phyloP scores from a whole-genome alignment of 108 stramenopile genomes.

The Craspedostauros australis region DNA sequence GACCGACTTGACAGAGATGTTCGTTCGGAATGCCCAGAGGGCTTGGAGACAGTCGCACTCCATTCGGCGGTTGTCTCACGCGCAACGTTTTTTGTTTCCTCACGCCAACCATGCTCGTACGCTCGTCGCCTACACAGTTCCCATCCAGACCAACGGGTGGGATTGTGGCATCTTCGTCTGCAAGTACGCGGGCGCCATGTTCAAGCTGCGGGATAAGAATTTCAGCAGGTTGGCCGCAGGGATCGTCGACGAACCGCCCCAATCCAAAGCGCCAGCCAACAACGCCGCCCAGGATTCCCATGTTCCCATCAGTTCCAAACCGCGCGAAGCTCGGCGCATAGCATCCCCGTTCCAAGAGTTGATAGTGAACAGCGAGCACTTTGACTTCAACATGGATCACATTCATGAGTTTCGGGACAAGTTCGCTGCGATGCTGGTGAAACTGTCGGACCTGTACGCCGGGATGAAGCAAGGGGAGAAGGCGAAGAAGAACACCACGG shows the following conservation, averaged over 20 bases:
- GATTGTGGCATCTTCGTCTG: constrained; percentile 92
- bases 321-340: background rate
- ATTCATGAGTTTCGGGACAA: constrained; percentile 63
- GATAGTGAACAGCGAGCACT: constrained; percentile 44
- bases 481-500: too few relatives aligned
- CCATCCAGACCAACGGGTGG: constrained; percentile 74
- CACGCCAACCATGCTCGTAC: constrained; percentile 4
- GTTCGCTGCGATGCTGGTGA: constrained; percentile 43
- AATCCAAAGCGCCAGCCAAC: constrained; percentile 4
- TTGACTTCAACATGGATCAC: constrained; percentile 59
- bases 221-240: constrained; percentile 30
- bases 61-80: background rate
- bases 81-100: background rate
- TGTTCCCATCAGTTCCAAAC: background rate
- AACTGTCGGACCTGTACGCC: constrained; percentile 32
- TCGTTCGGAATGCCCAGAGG: too few relatives aligned
- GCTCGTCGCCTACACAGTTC: constrained; percentile 39
- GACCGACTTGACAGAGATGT: too few relatives aligned
- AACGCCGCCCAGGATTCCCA: background rate
- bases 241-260: too few relatives aligned
- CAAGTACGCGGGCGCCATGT: constrained; percentile 72
- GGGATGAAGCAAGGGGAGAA: constrained; percentile 8
- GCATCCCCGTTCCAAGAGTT: constrained; percentile 12
- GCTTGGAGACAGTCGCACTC: too few relatives aligned
- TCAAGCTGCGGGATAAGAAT: constrained; percentile 33